phyloP scores from a whole-genome alignment of 768 basidiomycete species.

The Grammothele lineata region DNA sequence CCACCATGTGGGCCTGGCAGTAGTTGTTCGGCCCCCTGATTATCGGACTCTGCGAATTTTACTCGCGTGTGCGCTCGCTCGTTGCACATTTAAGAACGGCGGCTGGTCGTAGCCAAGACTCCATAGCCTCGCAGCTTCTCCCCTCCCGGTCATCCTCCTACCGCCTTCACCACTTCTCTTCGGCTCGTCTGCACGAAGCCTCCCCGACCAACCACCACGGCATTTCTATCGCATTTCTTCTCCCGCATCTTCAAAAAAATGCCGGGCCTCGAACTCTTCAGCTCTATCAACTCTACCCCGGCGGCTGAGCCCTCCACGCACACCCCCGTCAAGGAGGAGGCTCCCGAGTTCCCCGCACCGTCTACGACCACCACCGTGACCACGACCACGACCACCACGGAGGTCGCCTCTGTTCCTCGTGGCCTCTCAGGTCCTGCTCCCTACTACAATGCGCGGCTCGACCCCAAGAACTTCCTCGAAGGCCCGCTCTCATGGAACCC shows the following conservation, averaged over 20 bases:
- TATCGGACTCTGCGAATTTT: too few relatives aligned
- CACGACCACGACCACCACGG: not conserved
- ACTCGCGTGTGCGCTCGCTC: too few relatives aligned
- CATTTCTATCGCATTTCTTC: constrained; percentile 8
- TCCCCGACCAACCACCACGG: too few relatives aligned
- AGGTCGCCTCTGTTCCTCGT: not conserved
- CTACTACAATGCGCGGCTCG: constrained; percentile 67
- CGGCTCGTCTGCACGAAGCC: not conserved
- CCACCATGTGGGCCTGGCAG: not conserved
- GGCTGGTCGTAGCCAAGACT: too few relatives aligned
- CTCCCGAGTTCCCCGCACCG: not conserved
- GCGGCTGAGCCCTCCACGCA: constrained; percentile 11
- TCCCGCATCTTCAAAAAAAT: constrained; percentile 12
- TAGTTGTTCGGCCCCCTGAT: too few relatives aligned
- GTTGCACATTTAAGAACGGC: too few relatives aligned
- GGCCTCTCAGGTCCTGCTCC: constrained; percentile 18
- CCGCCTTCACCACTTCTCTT: too few relatives aligned
- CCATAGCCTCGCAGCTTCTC: too few relatives aligned
- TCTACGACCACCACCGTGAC: too few relatives aligned
- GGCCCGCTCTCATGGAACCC: constrained; percentile 67
- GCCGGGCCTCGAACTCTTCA: constrained; percentile 26
- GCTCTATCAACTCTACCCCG: constrained; percentile 18
- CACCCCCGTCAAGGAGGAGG: not conserved
- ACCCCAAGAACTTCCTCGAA: constrained; percentile 63
- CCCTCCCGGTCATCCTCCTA: too few relatives aligned